A percentile compares a stretch with the other conserved stretches of the same genome.
Evolutionary conservation across 225 moss, liverwort and hornwort species (phyloP).

Genomic region (Neckera pumila): DNA sequence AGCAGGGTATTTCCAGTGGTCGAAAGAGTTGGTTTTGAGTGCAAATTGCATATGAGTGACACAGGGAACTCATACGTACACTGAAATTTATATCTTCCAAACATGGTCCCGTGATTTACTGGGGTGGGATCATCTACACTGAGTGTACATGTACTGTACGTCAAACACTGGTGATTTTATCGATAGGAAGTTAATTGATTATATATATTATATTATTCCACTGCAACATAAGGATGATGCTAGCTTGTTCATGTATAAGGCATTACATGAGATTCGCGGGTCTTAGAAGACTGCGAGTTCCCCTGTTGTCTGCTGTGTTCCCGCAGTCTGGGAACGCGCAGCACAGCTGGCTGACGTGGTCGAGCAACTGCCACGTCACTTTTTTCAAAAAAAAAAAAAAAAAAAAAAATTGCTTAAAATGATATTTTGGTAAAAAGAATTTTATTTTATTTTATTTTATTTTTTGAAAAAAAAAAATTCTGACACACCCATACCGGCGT

Average conservation of each 20-base stretch:
- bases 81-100: neutral
- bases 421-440: no score
- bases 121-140: neutral
- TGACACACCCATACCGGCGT: no score
- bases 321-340: no score
- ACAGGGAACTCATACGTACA: neutral
- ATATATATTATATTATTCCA: neutral
- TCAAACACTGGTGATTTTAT: neutral
- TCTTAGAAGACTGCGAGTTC: no score
- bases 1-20: neutral
- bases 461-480: no score
- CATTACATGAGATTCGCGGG: no score
- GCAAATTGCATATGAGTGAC: neutral
- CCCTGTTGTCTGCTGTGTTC: no score
- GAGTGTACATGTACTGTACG: neutral
- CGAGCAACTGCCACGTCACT: no score
- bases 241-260: neutral
- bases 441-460: no score
- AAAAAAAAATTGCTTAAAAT: no score
- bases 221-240: neutral
- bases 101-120: neutral
- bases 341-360: no score
- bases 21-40: neutral
- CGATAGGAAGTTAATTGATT: neutral
- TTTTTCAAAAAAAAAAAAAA: no score